These are phyloP conservation scores for Melampsora larici-populina DNA, from an alignment of 1,284 basidiomycete species.

Conservation along the genomic window DNA sequence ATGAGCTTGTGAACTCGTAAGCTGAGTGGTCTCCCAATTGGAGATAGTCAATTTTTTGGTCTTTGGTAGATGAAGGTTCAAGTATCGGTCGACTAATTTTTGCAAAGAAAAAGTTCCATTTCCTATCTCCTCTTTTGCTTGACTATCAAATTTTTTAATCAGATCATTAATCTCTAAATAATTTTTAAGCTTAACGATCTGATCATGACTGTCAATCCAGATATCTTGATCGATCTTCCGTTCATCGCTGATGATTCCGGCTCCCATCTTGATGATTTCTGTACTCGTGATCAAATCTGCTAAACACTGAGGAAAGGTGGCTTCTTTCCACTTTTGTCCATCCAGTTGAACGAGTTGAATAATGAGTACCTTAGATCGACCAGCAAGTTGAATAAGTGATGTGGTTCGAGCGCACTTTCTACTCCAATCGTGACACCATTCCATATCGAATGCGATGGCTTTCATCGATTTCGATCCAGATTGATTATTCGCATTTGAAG, in stretches of 20 bases:
- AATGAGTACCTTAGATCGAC: slow-evolving; percentile 16
- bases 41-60: not conserved
- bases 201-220: not conserved
- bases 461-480: not conserved
- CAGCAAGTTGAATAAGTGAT: slow-evolving; percentile 28
- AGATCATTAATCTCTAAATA: slow-evolving; percentile 20
- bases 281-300: slow-evolving; percentile 16
- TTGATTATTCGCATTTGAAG: too few relatives aligned
- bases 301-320: slow-evolving; percentile 3
- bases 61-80: slow-evolving; percentile 16
- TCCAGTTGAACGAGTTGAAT: slow-evolving; percentile 23
- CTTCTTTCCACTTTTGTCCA: slow-evolving; percentile 7
- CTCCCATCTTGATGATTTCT: slow-evolving; percentile 22
- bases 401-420: not conserved
- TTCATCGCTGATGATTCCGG: slow-evolving; percentile 26
- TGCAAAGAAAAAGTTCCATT: slow-evolving; percentile 7
- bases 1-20: not conserved
- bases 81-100: slow-evolving; percentile 21
- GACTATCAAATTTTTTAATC: slow-evolving; percentile 14
- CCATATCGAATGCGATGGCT: slow-evolving; percentile 29
- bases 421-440: slow-evolving; percentile 12
- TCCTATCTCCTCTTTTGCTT: slow-evolving; percentile 7
- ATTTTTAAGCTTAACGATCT: slow-evolving; percentile 11
- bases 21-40: slow-evolving; percentile 21
- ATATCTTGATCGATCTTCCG: slow-evolving; percentile 1